Base-by-base conservation (phyloP, 1,284 basidiomycete genomes). In the Trichosporon coremiiforme region DNA sequence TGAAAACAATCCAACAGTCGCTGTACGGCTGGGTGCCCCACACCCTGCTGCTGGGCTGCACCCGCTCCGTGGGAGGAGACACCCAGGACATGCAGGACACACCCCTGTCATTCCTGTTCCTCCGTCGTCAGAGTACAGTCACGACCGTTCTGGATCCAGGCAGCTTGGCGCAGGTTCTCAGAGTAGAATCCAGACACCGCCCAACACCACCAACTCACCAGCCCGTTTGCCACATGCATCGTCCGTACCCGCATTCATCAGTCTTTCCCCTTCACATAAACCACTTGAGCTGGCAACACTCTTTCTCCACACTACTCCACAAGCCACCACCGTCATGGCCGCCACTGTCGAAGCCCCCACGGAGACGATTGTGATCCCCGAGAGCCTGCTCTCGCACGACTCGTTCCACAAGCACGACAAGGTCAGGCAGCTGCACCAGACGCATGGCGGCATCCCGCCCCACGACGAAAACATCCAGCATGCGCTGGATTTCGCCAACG, bases 401-500 rank as follows among this genome's bases (percentile, higher is more conserved):
- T 29, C 55, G 31, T 22, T 73, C 57, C 35, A 62, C 22, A 47
- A 68, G 22, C 68, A 72, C 65, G 66, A 68, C 3, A 9, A 36
- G 2, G 33, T 72, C 50, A 50, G 33, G 8, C 29, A 41, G 9
- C 41, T 70, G 25, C 66, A 67, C 66, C 4, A 45, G 36, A 17
- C 25, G 22, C 66, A 70, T 63, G 72, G 72, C 64, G 72, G 72
- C 57, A 35, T 73, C 29, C 69, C 72, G 0, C 47, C 36, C 7
- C 31, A 70, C 29, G 65, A 62, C 13, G 64, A 65, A 33, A 22
- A 53, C 41, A 33, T 71, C 35, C 66, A 67, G 22, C 7, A 38
- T n/a, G 69, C 55, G n/a, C 64, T 73, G 2, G 62, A 60, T 22
- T 73, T 71, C 17, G 66, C 70, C 3, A 68, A 73, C 31, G 68